These are phyloP conservation scores for Hyaloperonospora arabidopsidis DNA, from an alignment of 352 stramenopile genomes.

Conservation along the genomic window DNA sequence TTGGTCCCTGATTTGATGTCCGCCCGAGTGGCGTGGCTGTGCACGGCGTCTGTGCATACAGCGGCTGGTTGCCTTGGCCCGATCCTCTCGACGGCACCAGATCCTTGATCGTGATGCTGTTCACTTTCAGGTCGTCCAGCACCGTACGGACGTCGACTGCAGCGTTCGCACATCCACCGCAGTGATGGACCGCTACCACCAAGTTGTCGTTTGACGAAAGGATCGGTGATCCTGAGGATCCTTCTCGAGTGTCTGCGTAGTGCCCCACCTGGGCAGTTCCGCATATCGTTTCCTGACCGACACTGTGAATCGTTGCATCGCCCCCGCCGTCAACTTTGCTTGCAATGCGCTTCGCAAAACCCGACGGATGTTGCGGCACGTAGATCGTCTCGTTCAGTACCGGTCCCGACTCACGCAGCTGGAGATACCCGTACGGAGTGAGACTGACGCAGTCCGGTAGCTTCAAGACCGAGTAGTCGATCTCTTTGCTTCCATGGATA, in stretches of 20 bases:
- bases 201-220: constrained; percentile 49
- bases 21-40: too few relatives aligned
- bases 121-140: constrained; percentile 35
- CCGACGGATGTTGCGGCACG: constrained; percentile 46
- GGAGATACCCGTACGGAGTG: constrained; percentile 46
- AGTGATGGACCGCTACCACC: constrained; percentile 73
- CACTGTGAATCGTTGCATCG: too few relatives aligned
- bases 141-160: constrained; percentile 65
- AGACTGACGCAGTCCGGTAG: constrained; percentile 32
- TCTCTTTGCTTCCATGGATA: constrained; percentile 26
- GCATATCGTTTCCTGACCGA: too few relatives aligned
- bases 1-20: too few relatives aligned
- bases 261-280: constrained; percentile 53
- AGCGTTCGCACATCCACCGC: constrained; percentile 73
- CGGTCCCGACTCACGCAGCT: constrained; percentile 32
- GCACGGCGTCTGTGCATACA: too few relatives aligned
- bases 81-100: too few relatives aligned
- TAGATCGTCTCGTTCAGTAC: constrained; percentile 46
- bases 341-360: constrained; percentile 53
- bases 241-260: constrained; percentile 56
- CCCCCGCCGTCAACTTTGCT: constrained; percentile 36
- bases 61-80: too few relatives aligned
- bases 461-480: constrained; percentile 58
- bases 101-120: too few relatives aligned
- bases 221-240: constrained; percentile 66